Evolutionary conservation across 129 eudicot species (phyloP), one percentile per base, ranked within the genome.

Genomic region (Helichrysum umbraculigerum): DNA sequence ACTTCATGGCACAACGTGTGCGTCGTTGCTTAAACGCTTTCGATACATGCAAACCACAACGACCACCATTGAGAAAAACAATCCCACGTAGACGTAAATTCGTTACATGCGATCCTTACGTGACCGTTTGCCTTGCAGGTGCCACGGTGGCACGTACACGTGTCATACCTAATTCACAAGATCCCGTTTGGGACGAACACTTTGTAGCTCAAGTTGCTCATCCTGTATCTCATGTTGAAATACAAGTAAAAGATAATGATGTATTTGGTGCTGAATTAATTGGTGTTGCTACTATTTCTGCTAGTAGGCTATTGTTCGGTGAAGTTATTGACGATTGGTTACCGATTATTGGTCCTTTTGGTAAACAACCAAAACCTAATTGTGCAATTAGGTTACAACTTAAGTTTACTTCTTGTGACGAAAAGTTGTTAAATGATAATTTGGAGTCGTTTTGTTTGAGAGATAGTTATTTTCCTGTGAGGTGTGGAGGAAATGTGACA

Each of bases 61-160:
- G 58, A 29, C 32, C 73, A 8, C 15, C 63, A 1, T 0, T 59
- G 39, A 73, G 74, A 17, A 56, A 68, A 21, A 67, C 63, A 16
- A 66, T 35, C 0, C 84, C 84, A 12, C 81, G 75, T 21, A 75
- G 76, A 10, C 78, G 80, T 6, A 88, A 82, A 37, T 87, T 92
- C 54, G 89, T 92, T 47, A 92, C 98, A 1, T 89, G 98, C 72
- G 91, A 92, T 65, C 96, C 98, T 0, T 92, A 92, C 87, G 98
- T 86, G 15, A 87, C 88, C 34, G 93, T 92, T 7, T 85, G 90
- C 67, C 80, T 92, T 14, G 88, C 88, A 50, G 98, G 96, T 1
- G 96, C 98, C 59, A 87, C 88, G 2, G 93, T 89, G 10, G 93
- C 93, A 1, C 87, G 98, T 4, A 89, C 98, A 6, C 91, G 93